These are phyloP conservation scores for Solanum medicagineum DNA, from an alignment of 257 asterid species.

Conservation along the genomic window DNA sequence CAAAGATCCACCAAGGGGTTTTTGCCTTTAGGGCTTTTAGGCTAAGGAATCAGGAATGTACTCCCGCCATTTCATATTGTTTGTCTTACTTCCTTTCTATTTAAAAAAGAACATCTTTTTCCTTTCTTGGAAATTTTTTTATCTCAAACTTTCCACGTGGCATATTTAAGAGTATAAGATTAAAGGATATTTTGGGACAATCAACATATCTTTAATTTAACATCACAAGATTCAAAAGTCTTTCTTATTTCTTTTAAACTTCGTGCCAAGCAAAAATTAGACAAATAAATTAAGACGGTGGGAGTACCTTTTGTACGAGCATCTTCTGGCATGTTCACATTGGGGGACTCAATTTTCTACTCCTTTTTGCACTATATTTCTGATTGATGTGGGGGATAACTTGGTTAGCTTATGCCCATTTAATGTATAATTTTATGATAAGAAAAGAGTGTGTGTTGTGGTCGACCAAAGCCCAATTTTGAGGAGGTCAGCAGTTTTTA, in stretches of 20 bases:
- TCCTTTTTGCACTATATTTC: background rate
- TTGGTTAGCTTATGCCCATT: background rate
- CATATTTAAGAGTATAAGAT: no score
- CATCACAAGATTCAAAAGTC: no score
- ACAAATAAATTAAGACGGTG: no score
- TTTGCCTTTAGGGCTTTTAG: background rate
- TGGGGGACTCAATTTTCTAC: background rate
- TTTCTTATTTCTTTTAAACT: no score
- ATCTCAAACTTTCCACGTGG: no score
- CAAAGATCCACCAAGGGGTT: background rate
- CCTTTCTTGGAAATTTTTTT: no score
- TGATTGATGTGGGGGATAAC: background rate
- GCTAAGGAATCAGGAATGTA: background rate
- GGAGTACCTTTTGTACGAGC: background rate
- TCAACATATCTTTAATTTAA: no score
- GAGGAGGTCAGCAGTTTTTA: background rate
- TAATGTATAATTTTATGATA: background rate
- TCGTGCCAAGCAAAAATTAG: no score
- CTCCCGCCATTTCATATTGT: no score
- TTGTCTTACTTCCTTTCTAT: no score
- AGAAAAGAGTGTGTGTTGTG: background rate
- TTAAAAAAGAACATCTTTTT: no score
- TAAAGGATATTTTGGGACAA: no score
- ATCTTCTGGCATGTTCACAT: background rate
- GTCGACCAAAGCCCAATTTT: background rate